A percentile compares a stretch with the other conserved stretches of the same genome.
These are phyloP conservation scores for Bruguiera gymnorhiza DNA, from an alignment of 345 rosid genomes.

Conservation along the genomic window DNA sequence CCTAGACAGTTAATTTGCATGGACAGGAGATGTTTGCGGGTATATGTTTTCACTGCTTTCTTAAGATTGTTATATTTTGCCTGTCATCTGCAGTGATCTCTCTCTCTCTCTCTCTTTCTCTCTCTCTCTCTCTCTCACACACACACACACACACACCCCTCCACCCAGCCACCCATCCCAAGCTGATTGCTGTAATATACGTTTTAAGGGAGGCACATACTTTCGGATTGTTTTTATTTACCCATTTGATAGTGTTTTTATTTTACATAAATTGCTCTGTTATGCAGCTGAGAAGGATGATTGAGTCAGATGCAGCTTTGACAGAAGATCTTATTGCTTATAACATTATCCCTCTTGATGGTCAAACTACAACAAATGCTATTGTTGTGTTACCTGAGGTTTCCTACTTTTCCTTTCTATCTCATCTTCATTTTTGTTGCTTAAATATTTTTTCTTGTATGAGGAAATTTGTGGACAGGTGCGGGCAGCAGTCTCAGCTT, in stretches of 20 bases:
- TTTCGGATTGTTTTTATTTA: conserved; percentile 3
- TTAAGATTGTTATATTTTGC: too few species aligned
- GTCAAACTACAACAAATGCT: conserved; percentile 65
- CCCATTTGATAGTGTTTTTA: background rate
- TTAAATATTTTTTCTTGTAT: conserved; percentile 13
- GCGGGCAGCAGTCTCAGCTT: conserved; percentile 68
- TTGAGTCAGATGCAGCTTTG: conserved; percentile 92
- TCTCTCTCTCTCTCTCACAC: too few species aligned
- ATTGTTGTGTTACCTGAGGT: conserved; percentile 79
- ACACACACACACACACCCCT: too few species aligned
- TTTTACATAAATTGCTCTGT: background rate
- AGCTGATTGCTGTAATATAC: too few species aligned
- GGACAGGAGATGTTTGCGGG: too few species aligned
- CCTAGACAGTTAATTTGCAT: too few species aligned
- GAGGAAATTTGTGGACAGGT: conserved; percentile 45
- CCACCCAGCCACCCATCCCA: too few species aligned
- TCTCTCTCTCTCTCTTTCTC: too few species aligned
- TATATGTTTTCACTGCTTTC: too few species aligned
- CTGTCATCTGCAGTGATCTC: too few species aligned
- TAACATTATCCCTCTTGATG: conserved; percentile 84
- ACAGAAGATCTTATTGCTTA: conserved; percentile 87
- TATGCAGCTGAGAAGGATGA: conserved; percentile 73
- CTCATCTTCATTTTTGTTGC: conserved; percentile 15
- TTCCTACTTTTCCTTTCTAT: conserved; percentile 16
- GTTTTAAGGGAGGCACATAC: background rate